A percentile compares a stretch with the other conserved stretches of the same genome.
Conservation (phyloP, 2,329 filamentous ascomycete genomes). For the Talaromyces sp. region DNA sequence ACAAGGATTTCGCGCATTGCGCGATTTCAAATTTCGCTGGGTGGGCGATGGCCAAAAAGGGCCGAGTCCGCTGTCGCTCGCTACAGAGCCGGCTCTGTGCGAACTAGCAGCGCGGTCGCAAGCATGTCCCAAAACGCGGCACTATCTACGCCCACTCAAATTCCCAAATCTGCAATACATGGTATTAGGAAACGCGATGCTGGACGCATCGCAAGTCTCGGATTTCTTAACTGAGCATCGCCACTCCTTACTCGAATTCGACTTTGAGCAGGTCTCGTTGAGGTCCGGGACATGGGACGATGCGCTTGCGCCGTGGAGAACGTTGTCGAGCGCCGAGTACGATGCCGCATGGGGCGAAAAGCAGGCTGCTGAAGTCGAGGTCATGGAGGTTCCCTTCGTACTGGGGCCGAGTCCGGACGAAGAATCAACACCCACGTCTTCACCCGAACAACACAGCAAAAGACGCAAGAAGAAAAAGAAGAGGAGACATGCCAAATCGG, state of each 20-base stretch:
- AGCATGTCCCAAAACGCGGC: slow-evolving; percentile 35
- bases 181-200: slow-evolving; percentile 67
- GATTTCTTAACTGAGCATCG: slow-evolving; percentile 66
- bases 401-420: slow-evolving; percentile 28
- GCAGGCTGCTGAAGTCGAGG: slow-evolving; percentile 32
- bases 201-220: slow-evolving; percentile 68
- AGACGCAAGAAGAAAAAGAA: slow-evolving; percentile 10
- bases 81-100: slow-evolving; percentile 65
- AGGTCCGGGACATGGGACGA: slow-evolving; percentile 75
- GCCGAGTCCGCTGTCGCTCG: slow-evolving; percentile 68
- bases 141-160: slow-evolving; percentile 53
- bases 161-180: slow-evolving; percentile 68
- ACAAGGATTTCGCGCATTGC: slow-evolving; percentile 63
- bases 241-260: slow-evolving; percentile 68
- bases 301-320: slow-evolving; percentile 65
- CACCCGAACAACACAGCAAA: slow-evolving; percentile 15
- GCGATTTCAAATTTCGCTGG: slow-evolving; percentile 75
- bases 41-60: slow-evolving; percentile 56
- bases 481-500: slow-evolving; percentile 3
- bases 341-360: slow-evolving; percentile 36
- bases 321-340: slow-evolving; percentile 30
- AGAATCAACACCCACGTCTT: slow-evolving; percentile 2
- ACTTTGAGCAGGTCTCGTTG: slow-evolving; percentile 73
- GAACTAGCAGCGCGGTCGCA: slow-evolving; percentile 45
- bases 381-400: slow-evolving; percentile 39